phyloP scores from a whole-genome alignment of 305 asterid species.

The Fraxinus nigra region DNA sequence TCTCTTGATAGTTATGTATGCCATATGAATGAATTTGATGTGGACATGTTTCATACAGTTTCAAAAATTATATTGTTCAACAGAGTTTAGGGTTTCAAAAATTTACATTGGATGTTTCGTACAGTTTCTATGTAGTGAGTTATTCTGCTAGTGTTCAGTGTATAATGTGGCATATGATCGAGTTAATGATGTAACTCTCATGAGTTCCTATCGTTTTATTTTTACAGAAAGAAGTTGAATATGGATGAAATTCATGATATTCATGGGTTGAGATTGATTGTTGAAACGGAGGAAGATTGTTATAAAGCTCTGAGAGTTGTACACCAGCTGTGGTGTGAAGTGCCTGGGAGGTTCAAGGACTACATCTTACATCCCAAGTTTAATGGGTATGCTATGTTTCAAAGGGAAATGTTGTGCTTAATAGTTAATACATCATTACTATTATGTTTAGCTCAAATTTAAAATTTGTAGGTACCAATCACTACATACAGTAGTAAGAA shows the following conservation, averaged over 20 bases:
- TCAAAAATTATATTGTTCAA: background rate
- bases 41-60: background rate
- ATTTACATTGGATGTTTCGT: too few species aligned
- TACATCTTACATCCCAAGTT: conserved; percentile 71
- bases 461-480: conserved; percentile 68
- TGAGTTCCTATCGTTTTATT: conserved; percentile 1
- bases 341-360: conserved; percentile 92
- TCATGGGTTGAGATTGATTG: conserved; percentile 85
- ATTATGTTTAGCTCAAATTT: conserved; percentile 17
- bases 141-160: background rate
- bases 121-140: background rate
- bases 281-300: conserved; percentile 85
- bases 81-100: background rate
- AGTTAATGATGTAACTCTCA: background rate
- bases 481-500: conserved; percentile 76
- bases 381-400: conserved; percentile 61
- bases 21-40: background rate
- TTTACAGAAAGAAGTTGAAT: conserved; percentile 72
- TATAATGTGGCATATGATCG: background rate
- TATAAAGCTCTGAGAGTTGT: conserved; percentile 73
- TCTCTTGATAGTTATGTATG: background rate
- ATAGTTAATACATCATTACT: background rate
- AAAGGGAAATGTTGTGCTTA: background rate
- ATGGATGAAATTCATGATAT: conserved; percentile 91
- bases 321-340: conserved; percentile 75